These are phyloP conservation scores for Metroxylon sagu DNA, from an alignment of 176 grass and related monocot genomes.

Conservation along the genomic window DNA sequence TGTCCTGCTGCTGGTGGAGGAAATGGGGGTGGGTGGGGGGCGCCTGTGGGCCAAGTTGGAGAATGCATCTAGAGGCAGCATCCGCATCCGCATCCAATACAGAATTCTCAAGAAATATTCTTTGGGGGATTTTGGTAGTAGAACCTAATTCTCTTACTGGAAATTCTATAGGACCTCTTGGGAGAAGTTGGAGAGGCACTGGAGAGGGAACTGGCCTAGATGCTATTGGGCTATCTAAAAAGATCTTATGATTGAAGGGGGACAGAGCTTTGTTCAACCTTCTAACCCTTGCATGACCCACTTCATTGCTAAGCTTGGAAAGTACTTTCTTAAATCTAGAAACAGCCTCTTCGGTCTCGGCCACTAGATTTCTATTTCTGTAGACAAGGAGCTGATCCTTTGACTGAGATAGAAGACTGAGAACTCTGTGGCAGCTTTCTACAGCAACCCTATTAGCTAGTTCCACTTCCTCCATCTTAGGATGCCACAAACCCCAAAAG, in stretches of 20 bases:
- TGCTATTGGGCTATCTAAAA: conserved; percentile 36
- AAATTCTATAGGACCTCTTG: conserved; percentile 36
- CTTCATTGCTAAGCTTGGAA: conserved; percentile 41
- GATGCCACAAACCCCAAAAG: neutral
- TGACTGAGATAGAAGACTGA: conserved; percentile 55
- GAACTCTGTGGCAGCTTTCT: conserved; percentile 63
- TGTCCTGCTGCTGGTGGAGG: conserved; percentile 80
- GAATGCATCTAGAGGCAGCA: neutral
- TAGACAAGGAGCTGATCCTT: conserved; percentile 32
- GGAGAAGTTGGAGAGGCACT: conserved; percentile 50
- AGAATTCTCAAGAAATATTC: conserved; percentile 45
- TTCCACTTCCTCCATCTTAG: conserved; percentile 66
- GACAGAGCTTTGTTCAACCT: conserved; percentile 55
- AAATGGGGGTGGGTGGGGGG: conserved; percentile 54
- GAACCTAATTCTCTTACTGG: conserved; percentile 31
- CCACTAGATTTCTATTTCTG: conserved; percentile 39
- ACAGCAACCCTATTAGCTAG: conserved; percentile 59
- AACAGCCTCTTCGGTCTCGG: conserved; percentile 47
- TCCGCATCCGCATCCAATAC: conserved; percentile 1
- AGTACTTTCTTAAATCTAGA: conserved; percentile 49
- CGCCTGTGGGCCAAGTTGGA: conserved; percentile 14
- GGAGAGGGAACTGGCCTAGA: conserved; percentile 18
- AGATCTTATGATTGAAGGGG: conserved; percentile 54
- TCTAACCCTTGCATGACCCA: conserved; percentile 72
- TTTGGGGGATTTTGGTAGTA: conserved; percentile 39